phyloP scores from a whole-genome alignment of 805 yeast species.

The Candida coleopterorum region DNA sequence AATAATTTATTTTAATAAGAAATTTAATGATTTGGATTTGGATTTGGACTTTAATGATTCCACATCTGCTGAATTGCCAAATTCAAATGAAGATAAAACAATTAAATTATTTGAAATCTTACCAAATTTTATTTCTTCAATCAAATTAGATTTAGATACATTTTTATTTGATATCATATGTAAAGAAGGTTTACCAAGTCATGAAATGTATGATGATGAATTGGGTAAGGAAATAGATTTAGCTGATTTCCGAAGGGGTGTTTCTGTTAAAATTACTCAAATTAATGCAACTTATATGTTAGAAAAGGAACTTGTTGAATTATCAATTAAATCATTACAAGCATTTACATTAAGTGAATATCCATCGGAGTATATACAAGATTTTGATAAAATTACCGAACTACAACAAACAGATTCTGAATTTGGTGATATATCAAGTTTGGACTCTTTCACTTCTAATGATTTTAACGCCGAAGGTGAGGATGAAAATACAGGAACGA shows the following conservation, averaged over 20 bases:
- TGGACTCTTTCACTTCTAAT: constrained; percentile 20
- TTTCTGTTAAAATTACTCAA: constrained; percentile 23
- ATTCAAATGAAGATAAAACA: constrained; percentile 3
- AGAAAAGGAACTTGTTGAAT: constrained; percentile 16
- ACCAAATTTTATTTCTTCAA: constrained; percentile 23
- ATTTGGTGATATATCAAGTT: constrained; percentile 30
- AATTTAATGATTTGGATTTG: constrained; percentile 5
- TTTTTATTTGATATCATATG: constrained; percentile 33
- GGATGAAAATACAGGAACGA: constrained; percentile 13
- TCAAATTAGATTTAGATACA: constrained; percentile 22
- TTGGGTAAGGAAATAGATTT: constrained; percentile 26
- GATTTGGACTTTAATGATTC: not conserved
- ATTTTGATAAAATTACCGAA: constrained; percentile 26
- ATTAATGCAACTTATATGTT: constrained; percentile 19
- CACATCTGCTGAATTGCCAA: not conserved
- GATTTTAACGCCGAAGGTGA: constrained; percentile 13
- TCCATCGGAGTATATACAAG: constrained; percentile 29
- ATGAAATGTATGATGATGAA: constrained; percentile 18
- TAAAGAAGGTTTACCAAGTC: constrained; percentile 37
- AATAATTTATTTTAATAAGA: constrained; percentile 20
- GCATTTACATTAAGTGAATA: constrained; percentile 36
- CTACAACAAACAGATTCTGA: constrained; percentile 14
- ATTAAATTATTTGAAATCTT: constrained; percentile 28
- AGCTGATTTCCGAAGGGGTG: constrained; percentile 35
- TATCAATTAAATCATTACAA: constrained; percentile 20